Percentiles rank a stretch among this genome's conserved stretches.
Evolutionary conservation across 176 grass and related monocot genomes (phyloP).

Genomic region (Pontederia crassipes): DNA sequence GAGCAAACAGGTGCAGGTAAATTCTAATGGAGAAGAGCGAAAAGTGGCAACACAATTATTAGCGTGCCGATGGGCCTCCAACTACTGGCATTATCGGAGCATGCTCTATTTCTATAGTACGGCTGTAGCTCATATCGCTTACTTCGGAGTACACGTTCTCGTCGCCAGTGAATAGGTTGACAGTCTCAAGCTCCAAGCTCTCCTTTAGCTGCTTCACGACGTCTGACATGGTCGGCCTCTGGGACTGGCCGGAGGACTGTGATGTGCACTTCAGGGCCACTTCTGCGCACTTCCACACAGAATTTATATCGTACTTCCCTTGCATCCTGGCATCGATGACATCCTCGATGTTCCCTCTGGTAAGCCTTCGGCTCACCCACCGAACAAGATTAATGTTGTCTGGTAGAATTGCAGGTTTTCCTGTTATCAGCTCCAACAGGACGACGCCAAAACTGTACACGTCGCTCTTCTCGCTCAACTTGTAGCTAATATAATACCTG

Average conservation of each 20-base stretch:
- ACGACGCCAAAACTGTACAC: constrained; percentile 50
- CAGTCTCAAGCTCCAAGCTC: constrained; percentile 27
- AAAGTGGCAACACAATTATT: not conserved
- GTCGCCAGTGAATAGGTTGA: constrained; percentile 4
- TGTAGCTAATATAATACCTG: constrained; percentile 34
- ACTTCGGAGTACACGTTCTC: not conserved
- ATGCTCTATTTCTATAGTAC: not conserved
- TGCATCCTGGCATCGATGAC: constrained; percentile 29
- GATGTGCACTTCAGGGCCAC: constrained; percentile 26
- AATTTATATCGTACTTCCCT: constrained; percentile 41
- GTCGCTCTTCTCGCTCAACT: constrained; percentile 47
- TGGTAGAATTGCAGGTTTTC: constrained; percentile 25
- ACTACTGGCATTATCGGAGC: not conserved
- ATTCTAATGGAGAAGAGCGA: too few species aligned
- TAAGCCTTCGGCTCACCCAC: constrained; percentile 35
- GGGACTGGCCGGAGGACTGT: constrained; percentile 15
- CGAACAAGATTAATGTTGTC: constrained; percentile 23
- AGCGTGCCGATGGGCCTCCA: not conserved
- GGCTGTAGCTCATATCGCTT: not conserved
- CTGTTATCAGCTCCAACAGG: constrained; percentile 41
- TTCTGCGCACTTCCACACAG: constrained; percentile 45
- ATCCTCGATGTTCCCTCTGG: constrained; percentile 41
- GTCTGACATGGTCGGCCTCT: constrained; percentile 38
- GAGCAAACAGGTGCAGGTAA: too few species aligned
- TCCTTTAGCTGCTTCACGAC: constrained; percentile 43